Evolutionary conservation across 129 eudicot species (phyloP).

Genomic region (Ambrosia trifida): DNA sequence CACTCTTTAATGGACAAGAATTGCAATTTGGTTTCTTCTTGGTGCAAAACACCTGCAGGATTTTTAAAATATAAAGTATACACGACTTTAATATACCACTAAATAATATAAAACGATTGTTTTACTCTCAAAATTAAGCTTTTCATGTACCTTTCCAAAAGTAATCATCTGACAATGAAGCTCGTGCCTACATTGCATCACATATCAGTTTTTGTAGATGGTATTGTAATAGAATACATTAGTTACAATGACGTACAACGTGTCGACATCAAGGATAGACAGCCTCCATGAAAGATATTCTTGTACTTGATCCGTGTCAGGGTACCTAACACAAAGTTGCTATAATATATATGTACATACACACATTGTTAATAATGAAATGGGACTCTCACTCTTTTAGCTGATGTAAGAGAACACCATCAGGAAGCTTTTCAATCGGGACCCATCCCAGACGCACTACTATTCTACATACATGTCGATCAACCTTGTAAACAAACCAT

Average conservation of each 20-base stretch:
- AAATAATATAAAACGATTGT: not conserved
- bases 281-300: conserved; percentile 32
- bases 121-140: not conserved
- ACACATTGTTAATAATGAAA: no score
- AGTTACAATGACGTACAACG: conserved; percentile 31
- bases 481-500: conserved; percentile 28
- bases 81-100: no score
- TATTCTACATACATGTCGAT: conserved; percentile 32
- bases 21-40: conserved; percentile 37
- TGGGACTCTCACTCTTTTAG: conserved; percentile 25
- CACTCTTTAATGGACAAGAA: conserved; percentile 34
- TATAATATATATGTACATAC: not conserved
- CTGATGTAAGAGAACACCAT: conserved; percentile 30
- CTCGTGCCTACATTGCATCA: conserved; percentile 24
- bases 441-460: conserved; percentile 41
- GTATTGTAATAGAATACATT: not conserved
- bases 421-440: conserved; percentile 32
- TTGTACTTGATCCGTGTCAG: conserved; percentile 26
- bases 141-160: conserved; percentile 35
- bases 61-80: no score
- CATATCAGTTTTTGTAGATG: conserved; percentile 11
- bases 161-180: conserved; percentile 41
- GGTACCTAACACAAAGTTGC: conserved; percentile 28
- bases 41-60: conserved; percentile 42
- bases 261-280: conserved; percentile 28